Conservation (phyloP, 495 filamentous ascomycete genomes). For the Xylaria telfairii region DNA sequence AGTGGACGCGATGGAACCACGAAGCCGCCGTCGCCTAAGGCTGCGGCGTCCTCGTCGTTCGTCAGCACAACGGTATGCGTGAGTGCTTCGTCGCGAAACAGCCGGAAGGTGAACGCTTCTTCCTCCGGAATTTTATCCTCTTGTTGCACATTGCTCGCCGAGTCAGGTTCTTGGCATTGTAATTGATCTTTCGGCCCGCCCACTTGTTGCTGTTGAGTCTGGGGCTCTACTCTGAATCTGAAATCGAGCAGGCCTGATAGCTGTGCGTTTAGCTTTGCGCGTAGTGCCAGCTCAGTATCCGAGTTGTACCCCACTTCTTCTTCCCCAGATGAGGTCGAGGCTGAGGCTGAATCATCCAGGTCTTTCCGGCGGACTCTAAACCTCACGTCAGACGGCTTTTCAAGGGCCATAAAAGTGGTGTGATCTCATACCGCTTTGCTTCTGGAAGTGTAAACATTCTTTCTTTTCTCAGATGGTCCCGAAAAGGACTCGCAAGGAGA, state of each 20-base stretch:
- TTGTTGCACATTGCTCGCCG: conserved; percentile 5
- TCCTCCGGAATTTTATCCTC: conserved; percentile 31
- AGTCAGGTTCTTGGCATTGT: background rate
- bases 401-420: background rate
- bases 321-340: conserved; percentile 20
- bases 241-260: conserved; percentile 49
- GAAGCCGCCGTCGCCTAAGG: conserved; percentile 44
- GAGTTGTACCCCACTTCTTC: conserved; percentile 28
- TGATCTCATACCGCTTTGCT: conserved; percentile 55
- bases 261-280: conserved; percentile 48
- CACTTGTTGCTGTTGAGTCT: conserved; percentile 16
- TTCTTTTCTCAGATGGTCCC: background rate
- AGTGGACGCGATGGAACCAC: conserved; percentile 46
- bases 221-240: conserved; percentile 21
- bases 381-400: conserved; percentile 27
- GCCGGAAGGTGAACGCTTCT: conserved; percentile 57
- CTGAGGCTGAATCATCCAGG: conserved; percentile 48
- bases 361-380: conserved; percentile 59
- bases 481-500: background rate
- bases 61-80: conserved; percentile 45
- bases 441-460: conserved; percentile 60
- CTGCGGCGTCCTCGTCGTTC: conserved; percentile 30
- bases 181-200: background rate
- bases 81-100: conserved; percentile 54
- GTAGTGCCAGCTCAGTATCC: conserved; percentile 37